A percentile compares a stretch with the other conserved stretches of the same genome.
These are phyloP conservation scores for Cladosporium sp. DNA, from an alignment of 2,329 filamentous ascomycete genomes.

Conservation along the genomic window DNA sequence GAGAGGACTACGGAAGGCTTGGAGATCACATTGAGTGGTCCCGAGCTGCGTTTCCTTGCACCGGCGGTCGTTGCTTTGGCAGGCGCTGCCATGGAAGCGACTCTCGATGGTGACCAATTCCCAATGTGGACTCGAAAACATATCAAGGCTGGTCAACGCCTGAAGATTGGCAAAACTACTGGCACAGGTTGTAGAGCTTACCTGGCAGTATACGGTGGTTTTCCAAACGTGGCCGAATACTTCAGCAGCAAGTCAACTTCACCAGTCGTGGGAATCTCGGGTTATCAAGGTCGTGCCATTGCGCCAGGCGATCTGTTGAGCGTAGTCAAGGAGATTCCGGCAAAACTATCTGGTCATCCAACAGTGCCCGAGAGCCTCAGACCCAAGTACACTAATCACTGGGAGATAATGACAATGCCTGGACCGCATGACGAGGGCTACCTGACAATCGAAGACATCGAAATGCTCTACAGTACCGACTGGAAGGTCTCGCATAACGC, in stretches of 20 bases:
- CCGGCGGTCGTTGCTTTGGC: conserved; percentile 54
- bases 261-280: conserved; percentile 55
- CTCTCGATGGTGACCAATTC: conserved; percentile 46
- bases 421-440: conserved; percentile 56
- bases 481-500: conserved; percentile 61
- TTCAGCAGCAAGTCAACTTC: conserved; percentile 58
- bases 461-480: conserved; percentile 54
- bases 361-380: conserved; percentile 43
- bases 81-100: conserved; percentile 51
- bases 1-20: conserved; percentile 48
- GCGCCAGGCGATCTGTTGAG: conserved; percentile 52
- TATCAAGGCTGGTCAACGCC: conserved; percentile 47
- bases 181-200: conserved; percentile 55
- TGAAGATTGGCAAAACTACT: conserved; percentile 53
- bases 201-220: conserved; percentile 54
- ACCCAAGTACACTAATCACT: conserved; percentile 47
- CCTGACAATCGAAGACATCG: conserved; percentile 48
- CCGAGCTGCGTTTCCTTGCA: conserved; percentile 53
- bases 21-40: conserved; percentile 59
- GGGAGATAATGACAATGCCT: conserved; percentile 52
- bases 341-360: conserved; percentile 28
- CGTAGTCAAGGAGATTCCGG: conserved; percentile 39
- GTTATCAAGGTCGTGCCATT: conserved; percentile 56
- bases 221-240: conserved; percentile 51
- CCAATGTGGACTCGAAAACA: conserved; percentile 55